Conservation (phyloP, 352 stramenopile species). For the Pilasporangium apinafurcum region DNA sequence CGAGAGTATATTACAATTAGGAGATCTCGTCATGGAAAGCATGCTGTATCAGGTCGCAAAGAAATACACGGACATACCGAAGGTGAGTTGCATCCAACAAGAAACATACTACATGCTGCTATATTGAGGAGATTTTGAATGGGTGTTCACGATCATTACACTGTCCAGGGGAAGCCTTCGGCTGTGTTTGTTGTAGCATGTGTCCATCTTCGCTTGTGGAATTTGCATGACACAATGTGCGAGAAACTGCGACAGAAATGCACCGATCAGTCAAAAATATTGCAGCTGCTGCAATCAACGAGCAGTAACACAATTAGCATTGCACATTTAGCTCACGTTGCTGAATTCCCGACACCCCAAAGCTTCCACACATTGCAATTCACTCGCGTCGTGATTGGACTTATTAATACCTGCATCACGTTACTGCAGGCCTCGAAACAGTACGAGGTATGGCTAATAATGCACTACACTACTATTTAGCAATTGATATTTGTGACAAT, state of each 20-base stretch:
- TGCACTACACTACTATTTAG: not conserved
- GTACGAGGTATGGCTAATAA: conserved; percentile 16
- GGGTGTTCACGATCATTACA: too few relatives aligned
- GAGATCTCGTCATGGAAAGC: conserved; percentile 66
- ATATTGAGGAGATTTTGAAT: not conserved
- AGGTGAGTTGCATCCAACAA: conserved; percentile 9
- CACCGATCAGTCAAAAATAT: not conserved
- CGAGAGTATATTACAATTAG: conserved; percentile 35
- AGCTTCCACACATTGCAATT: conserved; percentile 35
- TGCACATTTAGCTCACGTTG: conserved; percentile 10
- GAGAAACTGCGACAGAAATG: conserved; percentile 4
- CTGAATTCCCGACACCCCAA: conserved; percentile 34
- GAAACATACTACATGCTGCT: not conserved
- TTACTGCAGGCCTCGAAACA: conserved; percentile 22
- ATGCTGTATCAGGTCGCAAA: conserved; percentile 79
- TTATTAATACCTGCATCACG: conserved; percentile 28
- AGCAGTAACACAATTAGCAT: not conserved
- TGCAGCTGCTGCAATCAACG: not conserved
- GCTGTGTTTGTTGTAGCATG: conserved; percentile 33
- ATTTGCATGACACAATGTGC: conserved; percentile 17
- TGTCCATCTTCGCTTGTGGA: conserved; percentile 50
- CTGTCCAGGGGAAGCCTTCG: conserved; percentile 4
- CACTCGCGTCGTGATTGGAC: conserved; percentile 36
- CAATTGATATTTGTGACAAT: not conserved
- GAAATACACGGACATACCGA: conserved; percentile 50